Evolutionary conservation across 2,329 filamentous ascomycete species (phyloP).

Genomic region (Fusarium mangiferae): DNA sequence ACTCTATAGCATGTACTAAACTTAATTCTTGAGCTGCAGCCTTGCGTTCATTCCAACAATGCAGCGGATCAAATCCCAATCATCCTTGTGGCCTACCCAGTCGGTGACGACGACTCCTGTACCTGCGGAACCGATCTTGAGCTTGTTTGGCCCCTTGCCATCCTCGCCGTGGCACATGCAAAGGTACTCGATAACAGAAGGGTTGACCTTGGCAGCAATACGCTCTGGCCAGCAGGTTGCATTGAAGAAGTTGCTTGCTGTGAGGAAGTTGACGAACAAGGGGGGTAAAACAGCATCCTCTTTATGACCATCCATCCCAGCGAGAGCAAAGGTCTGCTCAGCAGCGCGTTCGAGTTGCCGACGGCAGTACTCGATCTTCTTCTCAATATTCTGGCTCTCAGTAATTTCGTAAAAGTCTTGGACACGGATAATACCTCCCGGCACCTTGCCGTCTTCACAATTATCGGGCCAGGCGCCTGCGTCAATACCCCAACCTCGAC

Average conservation of each 20-base stretch:
- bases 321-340: constrained; percentile 59
- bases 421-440: constrained; percentile 79
- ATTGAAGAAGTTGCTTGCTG: constrained; percentile 94
- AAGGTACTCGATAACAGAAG: constrained; percentile 73
- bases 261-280: constrained; percentile 90
- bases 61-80: constrained; percentile 90
- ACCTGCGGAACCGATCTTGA: constrained; percentile 73
- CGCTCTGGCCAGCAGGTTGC: constrained; percentile 91
- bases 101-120: constrained; percentile 93
- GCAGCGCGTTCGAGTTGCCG: constrained; percentile 81
- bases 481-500: constrained; percentile 67
- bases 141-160: constrained; percentile 59
- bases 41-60: constrained; percentile 92
- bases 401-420: constrained; percentile 96
- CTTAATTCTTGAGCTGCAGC: constrained; percentile 60
- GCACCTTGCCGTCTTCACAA: constrained; percentile 76
- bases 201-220: constrained; percentile 89
- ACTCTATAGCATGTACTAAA: neutral
- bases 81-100: constrained; percentile 86
- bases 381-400: constrained; percentile 77
- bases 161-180: constrained; percentile 66
- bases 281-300: constrained; percentile 58
- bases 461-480: constrained; percentile 86
- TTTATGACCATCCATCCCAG: constrained; percentile 47
- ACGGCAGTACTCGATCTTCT: constrained; percentile 80